phyloP scores from a whole-genome alignment of 495 filamentous ascomycete genomes.

The Penicillium longicatenatum region DNA sequence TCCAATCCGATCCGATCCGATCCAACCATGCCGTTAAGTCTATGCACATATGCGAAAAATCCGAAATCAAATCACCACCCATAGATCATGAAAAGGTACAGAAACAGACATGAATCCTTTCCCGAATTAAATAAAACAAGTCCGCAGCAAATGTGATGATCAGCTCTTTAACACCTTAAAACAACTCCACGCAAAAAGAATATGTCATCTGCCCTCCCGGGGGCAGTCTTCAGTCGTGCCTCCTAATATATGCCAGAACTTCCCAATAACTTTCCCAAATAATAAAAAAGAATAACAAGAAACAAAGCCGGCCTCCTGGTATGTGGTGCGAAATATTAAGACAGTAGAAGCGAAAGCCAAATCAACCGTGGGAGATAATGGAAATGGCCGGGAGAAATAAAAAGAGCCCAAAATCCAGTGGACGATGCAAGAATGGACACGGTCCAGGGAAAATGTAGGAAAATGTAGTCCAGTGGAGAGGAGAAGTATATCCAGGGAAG shows the following conservation, averaged over 20 bases:
- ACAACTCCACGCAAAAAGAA: background rate
- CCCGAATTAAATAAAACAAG: conserved; percentile 15
- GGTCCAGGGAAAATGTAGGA: conserved; percentile 8
- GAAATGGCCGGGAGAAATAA: conserved; percentile 1
- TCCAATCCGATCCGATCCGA: conserved; percentile 9
- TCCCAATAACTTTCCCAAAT: conserved; percentile 9
- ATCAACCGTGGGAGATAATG: conserved; percentile 1
- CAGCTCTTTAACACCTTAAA: background rate
- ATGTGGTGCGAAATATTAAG: conserved; percentile 31
- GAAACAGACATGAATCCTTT: conserved; percentile 3
- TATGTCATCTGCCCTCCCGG: background rate
- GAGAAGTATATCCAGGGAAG: conserved; percentile 22
- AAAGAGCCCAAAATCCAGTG: conserved; percentile 11
- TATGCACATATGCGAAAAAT: conserved; percentile 25
- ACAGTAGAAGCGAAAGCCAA: conserved; percentile 22
- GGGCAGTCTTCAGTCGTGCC: background rate
- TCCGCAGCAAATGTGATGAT: background rate
- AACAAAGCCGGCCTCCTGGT: conserved; percentile 17
- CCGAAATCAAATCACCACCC: conserved; percentile 21
- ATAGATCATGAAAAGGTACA: conserved; percentile 19
- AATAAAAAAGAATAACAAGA: conserved; percentile 13
- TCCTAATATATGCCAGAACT: conserved; percentile 7
- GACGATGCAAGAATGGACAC: conserved; percentile 14
- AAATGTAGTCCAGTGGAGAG: background rate
- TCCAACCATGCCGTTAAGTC: conserved; percentile 28